These are phyloP conservation scores for Nepenthes alata DNA, from an alignment of 179 eudicot species.

Conservation along the genomic window DNA sequence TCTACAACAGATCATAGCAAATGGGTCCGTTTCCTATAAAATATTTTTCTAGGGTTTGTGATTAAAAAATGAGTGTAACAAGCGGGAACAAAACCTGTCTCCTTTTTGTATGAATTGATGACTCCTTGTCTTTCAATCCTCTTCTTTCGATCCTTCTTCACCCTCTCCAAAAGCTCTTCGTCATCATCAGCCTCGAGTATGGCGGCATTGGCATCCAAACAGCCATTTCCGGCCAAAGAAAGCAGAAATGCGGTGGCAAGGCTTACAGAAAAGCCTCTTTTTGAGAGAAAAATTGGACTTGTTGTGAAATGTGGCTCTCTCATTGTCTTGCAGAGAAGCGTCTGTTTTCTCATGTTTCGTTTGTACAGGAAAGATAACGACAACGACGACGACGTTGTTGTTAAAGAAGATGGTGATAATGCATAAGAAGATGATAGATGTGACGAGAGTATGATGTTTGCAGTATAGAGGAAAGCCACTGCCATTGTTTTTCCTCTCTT, in stretches of 20 bases:
- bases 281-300: slow-evolving; percentile 17
- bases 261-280: slow-evolving; percentile 44
- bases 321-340: slow-evolving; percentile 30
- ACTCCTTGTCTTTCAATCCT: slow-evolving; percentile 75
- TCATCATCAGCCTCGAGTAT: slow-evolving; percentile 92
- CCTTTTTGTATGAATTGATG: slow-evolving; percentile 57
- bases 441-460: slow-evolving; percentile 24
- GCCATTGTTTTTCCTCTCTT: slow-evolving; percentile 30
- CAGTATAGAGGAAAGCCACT: slow-evolving; percentile 45
- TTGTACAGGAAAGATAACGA: slow-evolving; percentile 10
- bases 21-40: neutral
- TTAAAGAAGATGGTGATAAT: slow-evolving; percentile 14
- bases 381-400: slow-evolving; percentile 16
- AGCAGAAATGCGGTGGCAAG: slow-evolving; percentile 37
- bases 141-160: slow-evolving; percentile 80
- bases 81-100: slow-evolving; percentile 40
- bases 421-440: slow-evolving; percentile 15
- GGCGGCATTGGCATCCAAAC: slow-evolving; percentile 41
- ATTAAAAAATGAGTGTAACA: neutral
- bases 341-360: slow-evolving; percentile 18
- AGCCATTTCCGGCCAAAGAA: slow-evolving; percentile 24
- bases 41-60: neutral
- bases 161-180: slow-evolving; percentile 78
- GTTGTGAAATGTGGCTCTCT: slow-evolving; percentile 8
- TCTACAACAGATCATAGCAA: neutral